Percentiles rank a stretch among this genome's conserved stretches.
phyloP scores from a whole-genome alignment of 331 rosid genomes.

The Saraca asoca region DNA sequence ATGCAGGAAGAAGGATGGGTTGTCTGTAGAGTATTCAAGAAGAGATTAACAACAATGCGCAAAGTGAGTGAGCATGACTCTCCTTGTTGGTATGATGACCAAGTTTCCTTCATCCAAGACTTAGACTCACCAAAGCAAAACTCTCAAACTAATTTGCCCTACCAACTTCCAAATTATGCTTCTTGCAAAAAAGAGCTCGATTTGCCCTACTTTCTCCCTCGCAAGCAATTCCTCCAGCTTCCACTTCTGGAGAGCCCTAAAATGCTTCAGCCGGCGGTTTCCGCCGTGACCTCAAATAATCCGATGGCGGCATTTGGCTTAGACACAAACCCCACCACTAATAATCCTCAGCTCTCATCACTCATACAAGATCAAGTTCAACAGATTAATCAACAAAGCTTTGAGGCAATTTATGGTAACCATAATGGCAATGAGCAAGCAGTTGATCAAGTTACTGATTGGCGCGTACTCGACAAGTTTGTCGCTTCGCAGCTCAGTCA shows the following conservation, averaged over 20 bases:
- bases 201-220: conserved; percentile 50
- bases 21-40: conserved; percentile 92
- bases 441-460: conserved; percentile 69
- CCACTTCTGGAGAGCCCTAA: conserved; percentile 71
- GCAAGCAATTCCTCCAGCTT: conserved; percentile 61
- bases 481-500: conserved; percentile 96
- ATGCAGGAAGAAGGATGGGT: conserved; percentile 97
- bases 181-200: conserved; percentile 73
- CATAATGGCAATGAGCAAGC: conserved; percentile 36
- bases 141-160: conserved; percentile 44
- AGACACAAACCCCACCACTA: conserved; percentile 41
- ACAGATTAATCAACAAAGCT: conserved; percentile 35
- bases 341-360: conserved; percentile 36
- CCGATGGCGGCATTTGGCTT: conserved; percentile 40
- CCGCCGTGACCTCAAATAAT: conserved; percentile 26
- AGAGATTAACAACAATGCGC: conserved; percentile 71
- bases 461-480: conserved; percentile 91
- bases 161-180: conserved; percentile 42
- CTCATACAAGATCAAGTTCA: conserved; percentile 37
- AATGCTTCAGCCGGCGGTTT: conserved; percentile 46
- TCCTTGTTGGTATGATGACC: conserved; percentile 87
- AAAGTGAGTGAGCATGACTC: conserved; percentile 76
- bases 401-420: conserved; percentile 39
- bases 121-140: conserved; percentile 70
- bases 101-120: conserved; percentile 71